These are phyloP conservation scores for Acorus gramineus DNA, from an alignment of 106 monocot genomes.

Conservation along the genomic window DNA sequence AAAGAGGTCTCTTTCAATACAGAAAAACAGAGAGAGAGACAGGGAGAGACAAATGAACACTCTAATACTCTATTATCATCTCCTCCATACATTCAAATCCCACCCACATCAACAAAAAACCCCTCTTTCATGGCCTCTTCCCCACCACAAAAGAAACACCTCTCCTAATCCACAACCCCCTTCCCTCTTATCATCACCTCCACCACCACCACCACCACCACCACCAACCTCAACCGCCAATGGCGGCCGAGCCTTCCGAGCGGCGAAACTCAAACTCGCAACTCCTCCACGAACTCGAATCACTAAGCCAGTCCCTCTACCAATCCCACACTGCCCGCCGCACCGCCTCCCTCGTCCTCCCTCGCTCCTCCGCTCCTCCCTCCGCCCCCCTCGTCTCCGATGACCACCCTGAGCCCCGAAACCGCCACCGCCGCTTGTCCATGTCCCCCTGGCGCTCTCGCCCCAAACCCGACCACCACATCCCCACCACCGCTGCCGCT, in stretches of 20 bases:
- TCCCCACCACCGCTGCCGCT: not conserved
- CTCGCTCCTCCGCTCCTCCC: constrained; percentile 9
- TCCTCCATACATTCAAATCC: no score
- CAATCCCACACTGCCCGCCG: constrained; percentile 62
- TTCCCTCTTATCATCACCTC: no score
- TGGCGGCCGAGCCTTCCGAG: constrained; percentile 19
- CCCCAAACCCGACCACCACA: constrained; percentile 15
- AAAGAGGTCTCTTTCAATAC: no score
- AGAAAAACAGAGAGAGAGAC: no score
- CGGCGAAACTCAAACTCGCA: constrained; percentile 26
- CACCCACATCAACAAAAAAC: no score
- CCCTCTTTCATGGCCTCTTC: no score
- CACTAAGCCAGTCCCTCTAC: constrained; percentile 65
- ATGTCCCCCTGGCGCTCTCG: constrained; percentile 77
- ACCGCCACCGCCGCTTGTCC: constrained; percentile 68
- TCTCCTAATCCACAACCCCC: no score
- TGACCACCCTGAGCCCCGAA: constrained; percentile 14
- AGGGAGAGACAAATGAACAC: no score
- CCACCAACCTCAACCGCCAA: not conserved
- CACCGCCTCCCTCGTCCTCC: constrained; percentile 61
- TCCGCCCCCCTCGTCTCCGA: not conserved
- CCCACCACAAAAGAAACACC: no score
- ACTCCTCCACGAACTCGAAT: constrained; percentile 80
- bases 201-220: no score
- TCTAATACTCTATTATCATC: no score